These are phyloP conservation scores for Penicillium soppii DNA, from an alignment of 495 filamentous ascomycete genomes.

Conservation along the genomic window DNA sequence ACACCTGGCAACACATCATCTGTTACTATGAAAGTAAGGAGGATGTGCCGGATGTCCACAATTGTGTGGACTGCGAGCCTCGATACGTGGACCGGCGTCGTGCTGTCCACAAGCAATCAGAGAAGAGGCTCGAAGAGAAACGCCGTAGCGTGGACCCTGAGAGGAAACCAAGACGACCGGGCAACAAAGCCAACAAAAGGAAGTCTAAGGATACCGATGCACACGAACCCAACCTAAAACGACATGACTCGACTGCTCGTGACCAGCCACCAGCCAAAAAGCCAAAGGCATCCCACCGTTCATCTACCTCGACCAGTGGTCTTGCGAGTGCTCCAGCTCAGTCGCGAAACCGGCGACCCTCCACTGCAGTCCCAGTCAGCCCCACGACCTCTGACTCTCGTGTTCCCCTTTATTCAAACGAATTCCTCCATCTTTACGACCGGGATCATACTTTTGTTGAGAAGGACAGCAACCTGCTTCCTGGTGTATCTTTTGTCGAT, in stretches of 20 bases:
- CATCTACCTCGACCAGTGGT: constrained; percentile 68
- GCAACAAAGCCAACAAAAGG: constrained; percentile 73
- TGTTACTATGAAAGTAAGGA: constrained; percentile 83
- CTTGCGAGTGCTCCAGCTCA: constrained; percentile 43
- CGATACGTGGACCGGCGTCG: constrained; percentile 65
- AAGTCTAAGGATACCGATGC: constrained; percentile 56
- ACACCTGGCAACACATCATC: constrained; percentile 96
- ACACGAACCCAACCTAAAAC: constrained; percentile 37
- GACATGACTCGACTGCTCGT: constrained; percentile 50
- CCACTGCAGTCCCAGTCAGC: constrained; percentile 47
- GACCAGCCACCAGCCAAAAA: constrained; percentile 69
- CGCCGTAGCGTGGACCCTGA: constrained; percentile 56
- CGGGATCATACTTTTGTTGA: constrained; percentile 51
- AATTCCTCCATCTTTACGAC: constrained; percentile 71
- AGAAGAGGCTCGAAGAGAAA: constrained; percentile 62
- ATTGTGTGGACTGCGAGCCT: constrained; percentile 83
- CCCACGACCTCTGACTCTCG: constrained; percentile 51
- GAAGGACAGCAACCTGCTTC: constrained; percentile 59
- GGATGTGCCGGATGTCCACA: constrained; percentile 80
- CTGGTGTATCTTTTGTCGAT: constrained; percentile 64
- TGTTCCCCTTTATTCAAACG: constrained; percentile 60
- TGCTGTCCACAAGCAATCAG: constrained; percentile 70
- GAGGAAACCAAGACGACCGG: constrained; percentile 66
- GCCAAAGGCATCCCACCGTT: constrained; percentile 70
- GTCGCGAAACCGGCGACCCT: constrained; percentile 53